Base-by-base conservation (phyloP, 2,329 filamentous ascomycete genomes). In the Hypoxylon sp. region DNA sequence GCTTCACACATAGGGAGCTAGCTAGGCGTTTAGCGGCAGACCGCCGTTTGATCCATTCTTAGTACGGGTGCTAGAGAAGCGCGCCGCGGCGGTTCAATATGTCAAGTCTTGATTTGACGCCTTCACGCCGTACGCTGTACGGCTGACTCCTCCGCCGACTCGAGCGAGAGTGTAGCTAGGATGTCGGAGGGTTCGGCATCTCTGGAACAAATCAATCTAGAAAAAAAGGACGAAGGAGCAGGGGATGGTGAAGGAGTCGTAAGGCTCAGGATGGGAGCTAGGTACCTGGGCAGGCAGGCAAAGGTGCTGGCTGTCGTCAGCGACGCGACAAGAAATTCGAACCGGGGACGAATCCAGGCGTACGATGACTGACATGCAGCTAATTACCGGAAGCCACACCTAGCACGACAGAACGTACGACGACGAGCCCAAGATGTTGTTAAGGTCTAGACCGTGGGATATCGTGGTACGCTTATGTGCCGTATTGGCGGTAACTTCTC, bases 371-470 rank as follows among this genome's bases (percentile, higher is more conserved):
- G 47, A 29, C 49, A 31, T 31, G 33, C 38, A n/a, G 37, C 31
- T 35, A 11, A 18, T 29, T 23, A 49, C 29, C 9, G 27, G 45
- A 48, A 52, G 38, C 11, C 40, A 31, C 10, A 46, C 49, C 51
- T 56, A 26, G 52, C 48, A 53, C 45, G 51, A 24, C 7, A 55
- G 48, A 38, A 43, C 40, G 10, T 51, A 38, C 29, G 20, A 51
- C 45, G 20, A 20, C 15, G 11, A 40, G 48, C 29, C 26, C 58
- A 18, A 24, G 33, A 48, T 15, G 48, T 55, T 51, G 41, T n/a
- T 23, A 24, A 23, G 49, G 56, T 62, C 60, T 62, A 60, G 60
- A 62, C 56, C 48, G 29, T 37, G 24, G n/a, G 27, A 17, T 41
- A 24, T 48, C 24, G 26, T 33, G 33, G 29, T 24, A 29, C 24